Percentiles rank a stretch among this genome's conserved stretches.
Evolutionary conservation across 345 rosid species (phyloP).

Genomic region (Populus deltoides): DNA sequence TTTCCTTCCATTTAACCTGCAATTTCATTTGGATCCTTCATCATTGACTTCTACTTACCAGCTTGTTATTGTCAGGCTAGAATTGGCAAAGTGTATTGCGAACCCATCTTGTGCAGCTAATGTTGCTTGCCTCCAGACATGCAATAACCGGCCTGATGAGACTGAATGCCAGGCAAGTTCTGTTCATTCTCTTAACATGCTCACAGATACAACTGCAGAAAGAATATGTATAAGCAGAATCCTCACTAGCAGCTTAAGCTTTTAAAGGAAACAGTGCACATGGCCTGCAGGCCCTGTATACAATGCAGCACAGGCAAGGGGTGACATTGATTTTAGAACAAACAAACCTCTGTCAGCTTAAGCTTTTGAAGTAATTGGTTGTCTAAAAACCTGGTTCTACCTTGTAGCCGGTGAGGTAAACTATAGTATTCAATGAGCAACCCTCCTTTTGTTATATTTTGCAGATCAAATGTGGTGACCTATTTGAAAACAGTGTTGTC

Average conservation of each 20-base stretch:
- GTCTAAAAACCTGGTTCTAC: not conserved
- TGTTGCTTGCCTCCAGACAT: conserved; percentile 91
- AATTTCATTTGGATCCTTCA: not conserved
- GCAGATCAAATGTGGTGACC: conserved; percentile 95
- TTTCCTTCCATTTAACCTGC: not conserved
- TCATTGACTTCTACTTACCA: conserved; percentile 5
- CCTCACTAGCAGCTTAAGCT: not conserved
- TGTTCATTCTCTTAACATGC: not conserved
- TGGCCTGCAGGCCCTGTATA: not conserved
- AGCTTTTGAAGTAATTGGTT: not conserved
- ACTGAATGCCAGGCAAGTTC: conserved; percentile 86
- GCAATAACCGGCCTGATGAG: conserved; percentile 93
- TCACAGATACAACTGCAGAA: not conserved
- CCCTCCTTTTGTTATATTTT: not conserved
- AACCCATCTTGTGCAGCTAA: conserved; percentile 94
- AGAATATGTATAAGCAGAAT: not conserved
- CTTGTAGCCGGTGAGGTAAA: not conserved
- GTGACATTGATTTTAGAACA: not conserved
- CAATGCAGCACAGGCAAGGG: not conserved
- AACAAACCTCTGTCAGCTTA: not conserved
- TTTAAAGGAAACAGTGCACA: not conserved
- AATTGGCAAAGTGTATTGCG: conserved; percentile 85
- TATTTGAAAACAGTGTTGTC: conserved; percentile 76
- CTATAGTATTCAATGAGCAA: conserved; percentile 4
- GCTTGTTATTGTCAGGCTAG: conserved; percentile 52